Evolutionary conservation across 306 rosid species (phyloP).

Genomic region (Prunus salicina): DNA sequence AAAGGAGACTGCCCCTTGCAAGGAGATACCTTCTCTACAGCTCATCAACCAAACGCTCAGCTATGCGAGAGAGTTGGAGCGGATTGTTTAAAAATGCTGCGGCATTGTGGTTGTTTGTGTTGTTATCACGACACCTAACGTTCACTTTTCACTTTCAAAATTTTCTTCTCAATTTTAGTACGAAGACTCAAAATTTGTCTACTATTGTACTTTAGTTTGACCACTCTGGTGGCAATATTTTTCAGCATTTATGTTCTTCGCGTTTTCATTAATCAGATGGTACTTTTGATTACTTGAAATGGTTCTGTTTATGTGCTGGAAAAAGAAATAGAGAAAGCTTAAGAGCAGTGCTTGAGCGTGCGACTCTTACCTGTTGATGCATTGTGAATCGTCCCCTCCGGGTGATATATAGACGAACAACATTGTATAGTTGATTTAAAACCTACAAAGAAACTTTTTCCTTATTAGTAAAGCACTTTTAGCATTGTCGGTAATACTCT

Average conservation of each 20-base stretch:
- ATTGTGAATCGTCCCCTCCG: too few relatives aligned
- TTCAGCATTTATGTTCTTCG: neutral
- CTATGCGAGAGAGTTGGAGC: conserved; percentile 98
- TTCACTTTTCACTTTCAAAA: conserved; percentile 15
- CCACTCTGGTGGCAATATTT: conserved; percentile 16
- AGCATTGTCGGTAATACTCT: too few relatives aligned
- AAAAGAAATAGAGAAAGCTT: neutral
- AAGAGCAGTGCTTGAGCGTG: neutral
- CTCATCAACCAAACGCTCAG: conserved; percentile 98
- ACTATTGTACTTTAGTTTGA: conserved; percentile 18
- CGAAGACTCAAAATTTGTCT: conserved; percentile 17
- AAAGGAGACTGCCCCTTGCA: conserved; percentile 91
- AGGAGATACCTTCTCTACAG: conserved; percentile 94
- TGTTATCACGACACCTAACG: conserved; percentile 18
- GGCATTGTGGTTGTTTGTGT: conserved; percentile 8
- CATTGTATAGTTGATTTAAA: too few relatives aligned
- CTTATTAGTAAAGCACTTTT: too few relatives aligned
- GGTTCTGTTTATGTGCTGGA: neutral
- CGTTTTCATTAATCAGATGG: neutral
- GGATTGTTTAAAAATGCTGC: conserved; percentile 63
- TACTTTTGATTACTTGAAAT: neutral
- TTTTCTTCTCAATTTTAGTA: conserved; percentile 20
- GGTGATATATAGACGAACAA: too few relatives aligned
- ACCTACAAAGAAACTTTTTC: too few relatives aligned
- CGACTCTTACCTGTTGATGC: too few relatives aligned